Base-by-base conservation (phyloP, 73 alveolate species). In the Stentor roeselii region DNA sequence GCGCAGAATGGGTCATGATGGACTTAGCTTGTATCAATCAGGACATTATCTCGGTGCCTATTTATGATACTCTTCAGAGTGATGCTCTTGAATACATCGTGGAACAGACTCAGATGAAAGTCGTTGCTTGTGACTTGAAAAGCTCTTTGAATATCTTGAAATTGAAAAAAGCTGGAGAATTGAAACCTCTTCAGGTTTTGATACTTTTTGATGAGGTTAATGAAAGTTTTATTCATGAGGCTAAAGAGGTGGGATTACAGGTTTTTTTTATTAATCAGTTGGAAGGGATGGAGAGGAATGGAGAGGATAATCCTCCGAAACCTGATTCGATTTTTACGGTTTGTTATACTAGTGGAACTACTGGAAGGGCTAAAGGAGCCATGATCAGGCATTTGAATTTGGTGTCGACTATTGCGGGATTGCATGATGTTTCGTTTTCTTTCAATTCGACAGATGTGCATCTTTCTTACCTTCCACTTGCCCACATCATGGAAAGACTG, bases 361-460 rank as follows among this genome's bases (percentile, higher is more conserved):
- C 99, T 37, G 99, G 99, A 40, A 83, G 67, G 67, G 98, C 98
- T 60, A 95, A 95, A 84, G 99, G 98, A 2, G 99, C 90, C 11
- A 91, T 92, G 96, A 89, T 95, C 31, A 32, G 92, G 14, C 95
- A 95, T 87, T 67, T 78, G 60, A 88, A 86, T 39, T 82, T 91
- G 42, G 86, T 91, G 50, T 60, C 93, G 59, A 84, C 82, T 2
- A 67, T 67, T n/a, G n/a, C 80, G 21, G 80, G 80, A 67, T 36
- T 34, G 1, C 21, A 21, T 30, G 37, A 67, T 94, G 38, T 86
- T 89, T 75, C 85, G 84, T 67, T 89, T 89, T 84, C 78, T 84
- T 39, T 84, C 92, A 78, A 93, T 88, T 36, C 94, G 15, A 84
- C 30, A 21, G 99, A 95, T 83, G 88, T 82, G 37, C 91, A 91